Percentiles rank a stretch among this genome's conserved stretches.
phyloP scores from a whole-genome alignment of 2,329 filamentous ascomycete genomes.

The Grosmannia serpens region DNA sequence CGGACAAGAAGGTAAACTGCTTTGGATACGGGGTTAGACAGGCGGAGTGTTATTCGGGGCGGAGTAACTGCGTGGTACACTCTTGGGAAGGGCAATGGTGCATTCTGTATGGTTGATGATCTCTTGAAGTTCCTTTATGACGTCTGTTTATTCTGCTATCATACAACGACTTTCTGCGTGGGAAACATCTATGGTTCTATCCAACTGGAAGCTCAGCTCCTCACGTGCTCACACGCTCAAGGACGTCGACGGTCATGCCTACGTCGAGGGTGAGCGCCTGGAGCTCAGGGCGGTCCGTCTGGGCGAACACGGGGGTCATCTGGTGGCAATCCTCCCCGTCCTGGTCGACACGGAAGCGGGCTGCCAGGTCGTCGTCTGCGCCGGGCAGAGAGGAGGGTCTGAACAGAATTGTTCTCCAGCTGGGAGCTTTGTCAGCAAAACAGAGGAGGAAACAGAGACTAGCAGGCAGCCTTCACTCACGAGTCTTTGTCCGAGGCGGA shows the following conservation, averaged over 20 bases:
- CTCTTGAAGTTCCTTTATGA: background rate
- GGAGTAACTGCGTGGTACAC: background rate
- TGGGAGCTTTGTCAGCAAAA: constrained; percentile 7
- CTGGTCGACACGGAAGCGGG: background rate
- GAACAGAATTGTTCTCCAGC: constrained; percentile 52
- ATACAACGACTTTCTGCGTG: no score
- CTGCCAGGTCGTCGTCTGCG: constrained; percentile 18
- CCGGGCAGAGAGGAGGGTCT: constrained; percentile 31
- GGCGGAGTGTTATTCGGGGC: background rate
- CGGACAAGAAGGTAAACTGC: background rate
- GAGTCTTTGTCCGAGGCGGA: constrained; percentile 55
- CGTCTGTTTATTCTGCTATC: background rate
- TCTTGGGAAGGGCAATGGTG: background rate
- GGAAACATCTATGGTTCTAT: no score
- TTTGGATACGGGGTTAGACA: background rate
- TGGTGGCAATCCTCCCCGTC: constrained; percentile 14
- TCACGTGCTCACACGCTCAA: constrained; percentile 24
- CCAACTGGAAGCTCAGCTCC: background rate
- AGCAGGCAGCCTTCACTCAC: constrained; percentile 2
- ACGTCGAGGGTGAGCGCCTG: constrained; percentile 38
- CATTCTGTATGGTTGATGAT: background rate
- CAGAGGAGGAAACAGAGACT: no score
- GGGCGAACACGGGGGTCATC: constrained; percentile 42
- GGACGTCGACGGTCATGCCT: constrained; percentile 42
- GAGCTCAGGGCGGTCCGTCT: constrained; percentile 13